Conservation (phyloP, 108 stramenopile species). For the Skeletonema tropicum region DNA sequence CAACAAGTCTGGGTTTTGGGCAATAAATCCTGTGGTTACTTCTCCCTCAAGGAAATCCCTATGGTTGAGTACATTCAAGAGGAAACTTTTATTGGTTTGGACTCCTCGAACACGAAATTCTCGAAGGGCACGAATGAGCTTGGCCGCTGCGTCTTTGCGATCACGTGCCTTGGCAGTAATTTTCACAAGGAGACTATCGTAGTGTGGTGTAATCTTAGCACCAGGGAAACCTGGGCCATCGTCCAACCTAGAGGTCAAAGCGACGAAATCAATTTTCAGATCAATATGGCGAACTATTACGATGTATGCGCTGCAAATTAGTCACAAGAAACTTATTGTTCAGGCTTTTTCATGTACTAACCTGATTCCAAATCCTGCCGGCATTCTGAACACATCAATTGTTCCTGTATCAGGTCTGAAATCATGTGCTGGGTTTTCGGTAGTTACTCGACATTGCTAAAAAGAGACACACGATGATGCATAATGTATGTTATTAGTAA, state of each 20-base stretch:
- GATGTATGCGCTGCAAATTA: no score
- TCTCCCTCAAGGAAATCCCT: conserved; percentile 85
- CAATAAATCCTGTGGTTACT: conserved; percentile 94
- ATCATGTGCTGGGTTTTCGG: conserved; percentile 91
- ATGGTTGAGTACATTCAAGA: conserved; percentile 89
- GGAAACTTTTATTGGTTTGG: conserved; percentile 82
- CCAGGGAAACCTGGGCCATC: conserved; percentile 77
- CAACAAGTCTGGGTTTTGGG: conserved; percentile 74
- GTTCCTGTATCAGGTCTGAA: conserved; percentile 93
- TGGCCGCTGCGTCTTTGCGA: conserved; percentile 82
- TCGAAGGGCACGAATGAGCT: conserved; percentile 63
- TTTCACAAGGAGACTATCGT: conserved; percentile 82
- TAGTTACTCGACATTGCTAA: conserved; percentile 96
- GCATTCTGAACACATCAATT: conserved; percentile 90
- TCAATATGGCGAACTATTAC: no score
- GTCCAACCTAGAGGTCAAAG: conserved; percentile 61
- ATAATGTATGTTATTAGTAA: no score
- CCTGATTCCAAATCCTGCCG: conserved; percentile 95
- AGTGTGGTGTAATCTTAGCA: conserved; percentile 44
- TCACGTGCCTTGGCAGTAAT: conserved; percentile 86
- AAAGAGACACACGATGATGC: no score
- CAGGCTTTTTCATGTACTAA: conserved; percentile 21
- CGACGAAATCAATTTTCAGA: no score
- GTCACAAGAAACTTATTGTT: no score
- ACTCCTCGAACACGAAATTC: conserved; percentile 95